Conservation (phyloP, 768 basidiomycete genomes). For the Kwoniella sp. region DNA sequence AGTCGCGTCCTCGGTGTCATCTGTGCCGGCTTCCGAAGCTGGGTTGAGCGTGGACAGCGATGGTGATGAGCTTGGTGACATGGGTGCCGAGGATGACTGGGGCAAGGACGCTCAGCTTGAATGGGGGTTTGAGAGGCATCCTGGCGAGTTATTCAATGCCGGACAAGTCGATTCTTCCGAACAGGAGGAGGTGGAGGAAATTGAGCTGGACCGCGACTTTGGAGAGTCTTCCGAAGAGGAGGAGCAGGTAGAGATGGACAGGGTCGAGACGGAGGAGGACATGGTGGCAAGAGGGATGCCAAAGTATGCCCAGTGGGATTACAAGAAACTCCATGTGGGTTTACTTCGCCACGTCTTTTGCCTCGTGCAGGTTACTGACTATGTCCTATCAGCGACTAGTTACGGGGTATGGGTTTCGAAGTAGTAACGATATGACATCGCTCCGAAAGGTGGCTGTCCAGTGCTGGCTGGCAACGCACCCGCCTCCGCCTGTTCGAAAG, state of each 20-base stretch:
- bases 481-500: too few species aligned
- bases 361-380: conserved; percentile 2
- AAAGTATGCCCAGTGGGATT: conserved; percentile 30
- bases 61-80: too few species aligned
- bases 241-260: not conserved
- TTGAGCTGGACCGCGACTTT: not conserved
- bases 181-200: not conserved
- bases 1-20: conserved; percentile 3
- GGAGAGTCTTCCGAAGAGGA: too few species aligned
- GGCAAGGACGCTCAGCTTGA: conserved; percentile 25
- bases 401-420: conserved; percentile 25
- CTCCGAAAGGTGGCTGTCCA: conserved; percentile 24
- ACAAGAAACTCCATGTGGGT: conserved; percentile 31
- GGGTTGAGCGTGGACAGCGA: conserved; percentile 10
- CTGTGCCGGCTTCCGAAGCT: conserved; percentile 7
- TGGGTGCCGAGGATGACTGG: conserved; percentile 30
- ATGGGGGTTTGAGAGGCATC: too few species aligned
- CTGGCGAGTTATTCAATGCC: too few species aligned
- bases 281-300: conserved; percentile 32
- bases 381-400: conserved; percentile 15
- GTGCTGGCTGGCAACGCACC: conserved; percentile 38
- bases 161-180: too few species aligned
- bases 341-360: not conserved
- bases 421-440: conserved; percentile 14
- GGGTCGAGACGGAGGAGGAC: not conserved